phyloP scores from a whole-genome alignment of 139 green algal genomes.

The Limnomonas spitsbergensis region DNA sequence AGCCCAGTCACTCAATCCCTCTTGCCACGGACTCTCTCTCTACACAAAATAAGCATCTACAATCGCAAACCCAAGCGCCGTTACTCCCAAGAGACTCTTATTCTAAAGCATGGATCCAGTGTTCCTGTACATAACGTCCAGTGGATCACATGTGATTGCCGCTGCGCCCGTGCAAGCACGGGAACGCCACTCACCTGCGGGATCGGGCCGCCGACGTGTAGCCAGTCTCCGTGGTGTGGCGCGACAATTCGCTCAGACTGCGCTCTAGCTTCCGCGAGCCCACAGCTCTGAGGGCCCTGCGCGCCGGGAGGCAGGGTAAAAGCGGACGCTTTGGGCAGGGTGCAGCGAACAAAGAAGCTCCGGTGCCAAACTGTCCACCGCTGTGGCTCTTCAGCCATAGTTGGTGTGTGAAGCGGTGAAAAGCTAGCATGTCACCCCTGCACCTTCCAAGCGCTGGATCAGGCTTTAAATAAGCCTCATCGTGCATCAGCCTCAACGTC shows the following conservation, averaged over 20 bases:
- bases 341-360: neutral
- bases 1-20: too few species aligned
- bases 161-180: neutral
- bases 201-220: neutral
- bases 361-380: conserved; percentile 1
- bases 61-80: too few species aligned
- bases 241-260: neutral
- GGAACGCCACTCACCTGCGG: neutral
- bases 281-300: neutral
- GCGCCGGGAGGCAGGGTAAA: too few species aligned
- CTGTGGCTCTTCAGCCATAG: too few species aligned
- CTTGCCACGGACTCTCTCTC: too few species aligned
- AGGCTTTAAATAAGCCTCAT: conserved; percentile 1
- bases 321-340: neutral
- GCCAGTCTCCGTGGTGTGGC: conserved; percentile 1
- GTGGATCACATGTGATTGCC: neutral
- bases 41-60: neutral
- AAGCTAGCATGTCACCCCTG: too few species aligned
- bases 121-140: too few species aligned
- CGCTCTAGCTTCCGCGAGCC: neutral
- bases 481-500: too few species aligned
- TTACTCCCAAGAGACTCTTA: too few species aligned
- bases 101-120: too few species aligned
- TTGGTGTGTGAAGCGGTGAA: too few species aligned
- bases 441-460: neutral